These are phyloP conservation scores for Saccharomycopsis selenospora DNA, from an alignment of 805 yeast species.

Conservation along the genomic window DNA sequence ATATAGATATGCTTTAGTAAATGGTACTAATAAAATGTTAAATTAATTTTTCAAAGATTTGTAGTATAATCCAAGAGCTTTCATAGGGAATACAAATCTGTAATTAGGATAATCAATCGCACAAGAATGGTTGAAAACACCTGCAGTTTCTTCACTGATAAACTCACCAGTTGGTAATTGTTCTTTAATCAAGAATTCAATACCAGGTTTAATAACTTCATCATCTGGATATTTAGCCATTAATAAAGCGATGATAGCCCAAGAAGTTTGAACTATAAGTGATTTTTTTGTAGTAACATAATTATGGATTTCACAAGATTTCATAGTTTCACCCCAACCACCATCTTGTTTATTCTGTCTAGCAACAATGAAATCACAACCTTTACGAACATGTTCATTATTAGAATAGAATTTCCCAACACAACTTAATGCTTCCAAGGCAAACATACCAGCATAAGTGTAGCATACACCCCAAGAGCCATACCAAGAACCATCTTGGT, in stretches of 20 bases:
- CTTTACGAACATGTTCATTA: constrained; percentile 54
- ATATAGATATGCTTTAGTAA: no score
- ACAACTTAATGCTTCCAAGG: constrained; percentile 80
- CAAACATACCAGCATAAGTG: constrained; percentile 97
- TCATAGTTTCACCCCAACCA: constrained; percentile 97
- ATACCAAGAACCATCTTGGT: constrained; percentile 89
- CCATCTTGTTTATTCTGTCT: constrained; percentile 75
- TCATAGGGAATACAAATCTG: constrained; percentile 80
- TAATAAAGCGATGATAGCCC: constrained; percentile 81
- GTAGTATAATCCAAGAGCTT: constrained; percentile 76
- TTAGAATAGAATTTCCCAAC: constrained; percentile 58
- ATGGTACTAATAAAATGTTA: no score
- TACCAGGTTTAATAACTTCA: constrained; percentile 54
- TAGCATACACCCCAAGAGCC: constrained; percentile 98
- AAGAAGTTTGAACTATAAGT: constrained; percentile 81
- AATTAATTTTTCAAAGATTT: no score
- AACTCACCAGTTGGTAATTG: constrained; percentile 79
- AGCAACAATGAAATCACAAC: constrained; percentile 75
- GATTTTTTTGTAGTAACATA: constrained; percentile 62
- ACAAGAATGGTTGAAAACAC: constrained; percentile 90
- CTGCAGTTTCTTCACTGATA: constrained; percentile 79
- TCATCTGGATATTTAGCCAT: constrained; percentile 74
- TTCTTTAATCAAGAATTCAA: constrained; percentile 51
- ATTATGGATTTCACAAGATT: constrained; percentile 72
- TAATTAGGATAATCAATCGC: constrained; percentile 96